Evolutionary conservation across 148 eudicot species (phyloP), one percentile per base, ranked within the genome.

Genomic region (Dianthus caryophyllus): DNA sequence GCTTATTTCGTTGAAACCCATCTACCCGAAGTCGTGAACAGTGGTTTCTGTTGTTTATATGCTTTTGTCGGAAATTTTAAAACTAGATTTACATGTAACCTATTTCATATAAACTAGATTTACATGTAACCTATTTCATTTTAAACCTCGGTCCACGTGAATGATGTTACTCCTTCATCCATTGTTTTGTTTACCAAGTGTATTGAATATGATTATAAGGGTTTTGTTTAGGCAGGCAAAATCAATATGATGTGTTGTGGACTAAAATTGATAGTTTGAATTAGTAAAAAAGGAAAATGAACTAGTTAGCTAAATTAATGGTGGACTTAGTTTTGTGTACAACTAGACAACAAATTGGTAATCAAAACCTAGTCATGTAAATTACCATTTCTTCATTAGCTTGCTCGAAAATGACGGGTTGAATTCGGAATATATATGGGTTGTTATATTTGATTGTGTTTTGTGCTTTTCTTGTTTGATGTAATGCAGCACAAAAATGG

Each of bases 401-500:
- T n/a, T 13, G 66, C 31, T 41, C 8, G 52, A 63, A 44, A 25
- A 4, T 49, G 51, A 41, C 22, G 16, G 43, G 2, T 43, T 1
- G 51, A 14, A 3, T 44, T 62, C 24, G 31, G 33, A 36, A 17
- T 9, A 33, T 17, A 59, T 2, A 33, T 33, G 38, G 31, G 64
- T 43, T 30, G n/a, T 59, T n/a, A 33, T 16, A n/a, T 54, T 18
- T 46, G 58, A 51, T 39, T 38, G 43, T 65, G 50, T 64, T 33
- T 57, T 2, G 38, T 70, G 47, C 20, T 39, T 65, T n/a, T 11
- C 57, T 33, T 64, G 33, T 70, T 24, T 70, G 62, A 52, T 75
- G 47, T 41, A 2, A 58, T 75, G 71, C 78, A 75, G 75, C 55
- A 65, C 69, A 20, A 22, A 18, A 24, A 63, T 17, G 47, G 27